Percentiles rank a stretch among this genome's conserved stretches.
These are phyloP conservation scores for Micractinium sp. DNA, from an alignment of 139 green algal species.

Conservation along the genomic window DNA sequence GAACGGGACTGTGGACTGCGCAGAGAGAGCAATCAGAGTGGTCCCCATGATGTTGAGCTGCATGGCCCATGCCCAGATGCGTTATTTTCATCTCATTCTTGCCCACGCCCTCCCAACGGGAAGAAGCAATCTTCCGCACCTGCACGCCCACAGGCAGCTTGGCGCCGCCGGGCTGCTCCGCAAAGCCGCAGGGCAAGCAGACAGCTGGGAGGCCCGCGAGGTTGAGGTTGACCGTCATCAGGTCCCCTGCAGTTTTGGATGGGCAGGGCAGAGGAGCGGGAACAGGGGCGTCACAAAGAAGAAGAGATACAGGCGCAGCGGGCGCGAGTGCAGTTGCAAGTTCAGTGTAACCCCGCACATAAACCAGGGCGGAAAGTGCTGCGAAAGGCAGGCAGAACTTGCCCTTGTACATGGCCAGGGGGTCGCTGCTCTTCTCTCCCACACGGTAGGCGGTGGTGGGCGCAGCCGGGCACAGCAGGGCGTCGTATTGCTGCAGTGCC, in stretches of 20 bases:
- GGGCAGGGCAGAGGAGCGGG: not conserved
- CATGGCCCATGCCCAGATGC: not conserved
- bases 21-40: not conserved
- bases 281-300: not conserved
- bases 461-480: slow-evolving; percentile 83
- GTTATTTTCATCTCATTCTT: no score
- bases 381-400: not conserved
- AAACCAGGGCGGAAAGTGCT: not conserved
- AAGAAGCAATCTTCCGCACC: slow-evolving; percentile 60
- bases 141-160: slow-evolving; percentile 85
- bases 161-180: slow-evolving; percentile 7
- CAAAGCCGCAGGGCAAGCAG: slow-evolving; percentile 74
- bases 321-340: not conserved
- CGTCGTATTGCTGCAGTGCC: slow-evolving; percentile 69
- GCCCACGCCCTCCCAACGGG: not conserved
- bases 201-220: slow-evolving; percentile 91
- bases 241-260: slow-evolving; percentile 61
- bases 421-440: slow-evolving; percentile 86
- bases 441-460: slow-evolving; percentile 88
- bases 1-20: no score
- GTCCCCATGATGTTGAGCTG: not conserved
- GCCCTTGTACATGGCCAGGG: slow-evolving; percentile 90
- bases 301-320: not conserved
- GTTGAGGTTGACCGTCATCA: slow-evolving; percentile 98
- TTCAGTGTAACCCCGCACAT: no score